A percentile compares a stretch with the other conserved stretches of the same genome.
These are phyloP conservation scores for Apiospora malaysiana DNA, from an alignment of 2,329 filamentous ascomycete species.

Conservation along the genomic window DNA sequence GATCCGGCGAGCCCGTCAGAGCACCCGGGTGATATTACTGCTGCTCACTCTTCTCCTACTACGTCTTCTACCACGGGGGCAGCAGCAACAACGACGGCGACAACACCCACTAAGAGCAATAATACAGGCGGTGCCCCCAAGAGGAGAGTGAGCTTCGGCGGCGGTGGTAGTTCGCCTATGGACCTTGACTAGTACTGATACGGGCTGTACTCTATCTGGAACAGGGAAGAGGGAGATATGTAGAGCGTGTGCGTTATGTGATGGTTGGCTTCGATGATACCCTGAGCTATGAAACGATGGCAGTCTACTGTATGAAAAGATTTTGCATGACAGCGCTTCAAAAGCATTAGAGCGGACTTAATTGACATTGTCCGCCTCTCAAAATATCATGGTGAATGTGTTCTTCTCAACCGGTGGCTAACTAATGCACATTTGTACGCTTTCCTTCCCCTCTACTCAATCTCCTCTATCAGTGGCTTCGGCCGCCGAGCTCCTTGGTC, in stretches of 20 bases:
- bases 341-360: neutral
- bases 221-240: neutral
- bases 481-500: constrained; percentile 20
- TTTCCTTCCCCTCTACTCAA: constrained; percentile 32
- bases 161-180: neutral
- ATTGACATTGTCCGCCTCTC: neutral
- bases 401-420: neutral
- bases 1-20: neutral
- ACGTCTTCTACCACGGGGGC: neutral
- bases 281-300: neutral
- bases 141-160: neutral
- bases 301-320: neutral
- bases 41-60: neutral
- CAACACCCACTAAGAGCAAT: neutral
- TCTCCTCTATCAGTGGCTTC: constrained; percentile 40
- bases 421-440: neutral
- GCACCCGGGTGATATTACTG: neutral
- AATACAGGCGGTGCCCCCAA: neutral
- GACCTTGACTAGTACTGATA: neutral
- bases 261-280: neutral
- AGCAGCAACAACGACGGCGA: neutral
- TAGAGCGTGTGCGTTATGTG: neutral
- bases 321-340: too few species aligned
- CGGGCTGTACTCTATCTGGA: neutral
- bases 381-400: neutral